These are phyloP conservation scores for Gossypium schwendimanii DNA, from an alignment of 441 rosid species.

Conservation along the genomic window DNA sequence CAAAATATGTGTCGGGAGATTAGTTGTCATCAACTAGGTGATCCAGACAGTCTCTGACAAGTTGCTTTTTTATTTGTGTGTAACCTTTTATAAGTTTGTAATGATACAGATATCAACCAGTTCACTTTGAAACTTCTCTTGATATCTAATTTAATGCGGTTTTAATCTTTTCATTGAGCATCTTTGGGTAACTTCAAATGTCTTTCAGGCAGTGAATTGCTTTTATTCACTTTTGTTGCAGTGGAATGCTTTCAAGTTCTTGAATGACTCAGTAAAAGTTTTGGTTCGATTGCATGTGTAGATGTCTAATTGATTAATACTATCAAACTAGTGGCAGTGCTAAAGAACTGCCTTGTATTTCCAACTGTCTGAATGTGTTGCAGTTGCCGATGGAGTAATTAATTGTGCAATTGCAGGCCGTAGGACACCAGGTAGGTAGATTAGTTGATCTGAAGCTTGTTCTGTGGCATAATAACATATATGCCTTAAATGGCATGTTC, in stretches of 20 bases:
- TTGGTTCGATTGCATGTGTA: not conserved
- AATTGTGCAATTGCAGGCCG: not conserved
- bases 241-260: not conserved
- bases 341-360: not conserved
- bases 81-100: not conserved
- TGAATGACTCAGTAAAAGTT: not conserved
- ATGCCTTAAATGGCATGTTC: not conserved
- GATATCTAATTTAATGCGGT: not conserved
- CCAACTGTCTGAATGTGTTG: not conserved
- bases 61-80: not conserved
- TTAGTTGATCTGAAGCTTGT: not conserved
- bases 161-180: not conserved
- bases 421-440: not conserved
- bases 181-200: not conserved
- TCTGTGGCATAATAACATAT: not conserved
- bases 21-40: constrained; percentile 55
- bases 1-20: constrained; percentile 13
- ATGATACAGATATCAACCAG: not conserved
- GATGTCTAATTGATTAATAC: not conserved
- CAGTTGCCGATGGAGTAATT: not conserved
- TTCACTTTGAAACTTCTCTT: constrained; percentile 1
- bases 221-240: not conserved
- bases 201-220: not conserved
- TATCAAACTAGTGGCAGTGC: not conserved
- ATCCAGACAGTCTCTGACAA: constrained; percentile 7